Conservation (phyloP, 2,329 filamentous ascomycete species). For the Cercospora sp. region DNA sequence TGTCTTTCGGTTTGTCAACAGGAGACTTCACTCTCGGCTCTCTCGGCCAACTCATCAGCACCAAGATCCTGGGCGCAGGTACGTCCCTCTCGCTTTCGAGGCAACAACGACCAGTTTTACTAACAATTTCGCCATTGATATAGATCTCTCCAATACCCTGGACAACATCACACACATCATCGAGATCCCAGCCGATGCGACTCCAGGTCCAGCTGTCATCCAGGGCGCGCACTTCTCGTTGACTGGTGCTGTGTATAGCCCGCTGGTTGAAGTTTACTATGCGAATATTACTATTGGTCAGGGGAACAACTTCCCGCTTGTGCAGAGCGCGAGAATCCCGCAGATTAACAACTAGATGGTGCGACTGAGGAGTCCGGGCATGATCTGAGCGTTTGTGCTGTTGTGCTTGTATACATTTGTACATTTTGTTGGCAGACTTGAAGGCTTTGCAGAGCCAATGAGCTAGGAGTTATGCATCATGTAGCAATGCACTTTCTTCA, state of each 20-base stretch:
- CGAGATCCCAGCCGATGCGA: constrained; percentile 21
- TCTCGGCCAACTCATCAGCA: constrained; percentile 16
- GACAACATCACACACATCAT: constrained; percentile 29
- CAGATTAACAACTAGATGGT: neutral
- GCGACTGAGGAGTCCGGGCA: neutral
- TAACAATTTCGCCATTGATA: neutral
- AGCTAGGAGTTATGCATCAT: neutral
- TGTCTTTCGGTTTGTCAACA: constrained; percentile 44
- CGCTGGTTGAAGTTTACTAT: constrained; percentile 16
- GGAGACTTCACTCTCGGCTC: constrained; percentile 9
- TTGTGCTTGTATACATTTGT: neutral
- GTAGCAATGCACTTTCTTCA: neutral
- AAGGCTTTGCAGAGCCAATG: neutral
- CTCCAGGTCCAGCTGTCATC: constrained; percentile 13
- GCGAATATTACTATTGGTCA: constrained; percentile 28
- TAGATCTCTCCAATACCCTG: constrained; percentile 22
- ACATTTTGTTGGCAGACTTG: neutral
- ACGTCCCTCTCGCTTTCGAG: neutral
- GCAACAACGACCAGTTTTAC: neutral
- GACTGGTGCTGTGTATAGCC: constrained; percentile 17
- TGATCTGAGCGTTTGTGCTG: neutral
- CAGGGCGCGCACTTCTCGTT: constrained; percentile 26
- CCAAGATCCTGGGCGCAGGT: constrained; percentile 24
- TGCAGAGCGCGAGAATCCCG: neutral
- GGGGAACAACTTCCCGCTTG: constrained; percentile 13